Percentiles rank a stretch among this genome's conserved stretches.
Conservation (phyloP, 352 stramenopile species). For the Globisporangium parvum region DNA sequence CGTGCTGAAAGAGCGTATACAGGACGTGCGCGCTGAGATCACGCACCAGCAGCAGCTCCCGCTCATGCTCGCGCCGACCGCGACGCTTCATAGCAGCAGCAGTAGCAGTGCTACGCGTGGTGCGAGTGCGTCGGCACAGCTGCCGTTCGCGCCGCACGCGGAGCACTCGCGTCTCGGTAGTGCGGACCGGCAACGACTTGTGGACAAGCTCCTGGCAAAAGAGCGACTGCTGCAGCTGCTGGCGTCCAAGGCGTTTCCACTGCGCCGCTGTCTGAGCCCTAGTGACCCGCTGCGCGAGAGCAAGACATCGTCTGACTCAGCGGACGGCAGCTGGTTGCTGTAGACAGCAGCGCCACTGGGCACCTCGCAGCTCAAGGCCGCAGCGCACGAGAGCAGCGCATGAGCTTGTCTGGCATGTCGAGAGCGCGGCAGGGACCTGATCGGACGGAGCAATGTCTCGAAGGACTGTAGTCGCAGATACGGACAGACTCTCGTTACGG, state of each 20-base stretch:
- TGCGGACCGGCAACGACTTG: slow-evolving; percentile 59
- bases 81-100: slow-evolving; percentile 8
- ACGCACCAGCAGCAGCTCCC: slow-evolving; percentile 21
- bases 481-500: too few relatives aligned
- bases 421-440: too few relatives aligned
- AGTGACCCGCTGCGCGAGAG: slow-evolving; percentile 10
- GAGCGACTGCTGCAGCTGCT: slow-evolving; percentile 77
- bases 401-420: too few relatives aligned
- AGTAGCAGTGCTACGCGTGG: slow-evolving; percentile 12
- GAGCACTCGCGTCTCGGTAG: slow-evolving; percentile 7
- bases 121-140: not conserved
- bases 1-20: slow-evolving; percentile 73
- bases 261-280: slow-evolving; percentile 13
- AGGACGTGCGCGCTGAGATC: slow-evolving; percentile 75
- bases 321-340: slow-evolving; percentile 9
- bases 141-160: too few relatives aligned
- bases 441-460: too few relatives aligned
- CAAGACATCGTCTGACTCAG: not conserved
- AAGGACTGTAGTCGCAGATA: too few relatives aligned
- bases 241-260: slow-evolving; percentile 66
- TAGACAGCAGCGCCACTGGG: too few relatives aligned
- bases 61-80: not conserved
- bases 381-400: too few relatives aligned
- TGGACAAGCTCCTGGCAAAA: slow-evolving; percentile 79
- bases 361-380: too few relatives aligned